Evolutionary conservation across 257 asterid species (phyloP).

Genomic region (Przewalskia tangutica): DNA sequence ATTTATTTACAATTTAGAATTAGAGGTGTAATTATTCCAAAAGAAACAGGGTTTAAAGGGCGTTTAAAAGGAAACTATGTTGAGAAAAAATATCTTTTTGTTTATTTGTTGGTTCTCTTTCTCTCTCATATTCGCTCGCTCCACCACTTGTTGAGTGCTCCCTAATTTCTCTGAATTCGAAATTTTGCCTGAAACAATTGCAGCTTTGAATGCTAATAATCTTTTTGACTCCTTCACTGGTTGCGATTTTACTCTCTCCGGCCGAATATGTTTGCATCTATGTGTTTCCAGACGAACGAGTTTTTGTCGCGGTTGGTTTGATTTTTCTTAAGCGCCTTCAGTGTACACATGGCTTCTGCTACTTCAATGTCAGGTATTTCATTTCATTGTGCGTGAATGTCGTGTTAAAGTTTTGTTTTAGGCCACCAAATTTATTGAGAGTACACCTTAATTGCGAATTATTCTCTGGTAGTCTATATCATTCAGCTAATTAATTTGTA

Average conservation of each 20-base stretch:
- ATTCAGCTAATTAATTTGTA: too few species aligned
- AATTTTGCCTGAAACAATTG: background rate
- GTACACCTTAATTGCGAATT: too few species aligned
- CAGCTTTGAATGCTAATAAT: background rate
- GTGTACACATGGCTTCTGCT: constrained; percentile 52
- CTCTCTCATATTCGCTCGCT: background rate
- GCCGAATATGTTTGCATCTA: background rate
- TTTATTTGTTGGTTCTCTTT: constrained; percentile 4
- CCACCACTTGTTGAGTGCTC: constrained; percentile 7
- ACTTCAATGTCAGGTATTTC: constrained; percentile 62
- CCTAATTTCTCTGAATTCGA: background rate
- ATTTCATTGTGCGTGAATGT: background rate
- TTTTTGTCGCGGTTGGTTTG: background rate
- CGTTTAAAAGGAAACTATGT: too few species aligned
- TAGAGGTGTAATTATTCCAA: background rate
- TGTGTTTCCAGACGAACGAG: background rate
- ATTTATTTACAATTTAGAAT: too few species aligned
- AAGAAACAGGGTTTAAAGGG: too few species aligned
- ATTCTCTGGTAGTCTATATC: too few species aligned
- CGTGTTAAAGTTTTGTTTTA: too few species aligned
- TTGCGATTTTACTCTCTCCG: background rate
- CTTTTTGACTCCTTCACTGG: background rate
- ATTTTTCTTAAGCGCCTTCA: constrained; percentile 1
- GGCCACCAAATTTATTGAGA: too few species aligned
- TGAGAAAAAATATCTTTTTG: background rate